Percentiles rank a stretch among this genome's conserved stretches.
phyloP scores from a whole-genome alignment of 176 grass and related monocot genomes.

The Pontederia paniculata region DNA sequence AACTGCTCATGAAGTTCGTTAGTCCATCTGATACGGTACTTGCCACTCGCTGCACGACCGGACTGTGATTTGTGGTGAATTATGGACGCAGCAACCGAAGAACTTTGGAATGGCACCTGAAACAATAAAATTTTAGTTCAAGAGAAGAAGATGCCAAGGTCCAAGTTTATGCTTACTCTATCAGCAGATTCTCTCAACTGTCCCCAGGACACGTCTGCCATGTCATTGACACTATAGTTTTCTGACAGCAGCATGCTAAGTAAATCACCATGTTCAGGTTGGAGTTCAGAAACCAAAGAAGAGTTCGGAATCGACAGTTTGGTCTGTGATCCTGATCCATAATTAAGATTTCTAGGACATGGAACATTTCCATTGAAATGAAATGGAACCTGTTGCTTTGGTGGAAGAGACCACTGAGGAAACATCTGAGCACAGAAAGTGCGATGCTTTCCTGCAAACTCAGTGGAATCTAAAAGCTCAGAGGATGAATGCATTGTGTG shows the following conservation, averaged over 20 bases:
- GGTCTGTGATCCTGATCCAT: too few species aligned
- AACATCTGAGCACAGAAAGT: too few species aligned
- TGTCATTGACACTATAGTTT: neutral
- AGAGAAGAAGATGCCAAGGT: neutral
- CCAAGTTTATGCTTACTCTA: constrained; percentile 1
- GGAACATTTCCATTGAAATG: too few species aligned
- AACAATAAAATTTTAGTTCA: neutral
- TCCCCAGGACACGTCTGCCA: neutral
- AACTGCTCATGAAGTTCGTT: constrained; percentile 10
- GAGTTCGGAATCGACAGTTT: too few species aligned
- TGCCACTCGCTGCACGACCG: neutral
- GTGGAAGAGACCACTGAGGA: too few species aligned
- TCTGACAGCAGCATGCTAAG: constrained; percentile 1
- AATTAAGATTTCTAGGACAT: too few species aligned
- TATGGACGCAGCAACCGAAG: neutral
- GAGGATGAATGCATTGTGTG: too few species aligned
- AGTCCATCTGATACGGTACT: constrained; percentile 11
- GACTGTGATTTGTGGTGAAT: neutral
- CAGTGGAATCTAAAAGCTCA: too few species aligned
- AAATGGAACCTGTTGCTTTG: too few species aligned
- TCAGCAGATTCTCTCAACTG: neutral
- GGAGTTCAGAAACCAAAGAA: neutral
- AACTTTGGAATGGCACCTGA: neutral
- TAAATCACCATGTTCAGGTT: neutral
- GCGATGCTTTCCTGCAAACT: too few species aligned